Conservation (phyloP, 164 flowering plant species). For the Akebia trifoliata region DNA sequence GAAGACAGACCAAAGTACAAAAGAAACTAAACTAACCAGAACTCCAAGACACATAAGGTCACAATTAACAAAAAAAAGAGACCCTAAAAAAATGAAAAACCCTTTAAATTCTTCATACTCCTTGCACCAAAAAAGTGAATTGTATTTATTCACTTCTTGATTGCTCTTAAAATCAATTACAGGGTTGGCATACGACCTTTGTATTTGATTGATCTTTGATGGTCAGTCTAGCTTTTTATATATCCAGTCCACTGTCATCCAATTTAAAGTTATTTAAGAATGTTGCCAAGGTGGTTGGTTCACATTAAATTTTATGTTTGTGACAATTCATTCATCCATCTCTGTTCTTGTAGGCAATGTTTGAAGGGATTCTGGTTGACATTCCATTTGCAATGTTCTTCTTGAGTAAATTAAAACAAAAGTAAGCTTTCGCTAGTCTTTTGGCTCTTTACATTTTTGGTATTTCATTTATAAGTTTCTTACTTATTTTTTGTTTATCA, state of each 20-base stretch:
- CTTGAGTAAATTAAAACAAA: conserved; percentile 90
- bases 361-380: conserved; percentile 96
- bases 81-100: no score
- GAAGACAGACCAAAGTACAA: no score
- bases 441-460: background rate
- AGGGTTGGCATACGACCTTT: no score
- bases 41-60: no score
- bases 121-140: no score
- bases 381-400: conserved; percentile 97
- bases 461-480: background rate
- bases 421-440: conserved; percentile 45
- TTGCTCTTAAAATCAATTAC: no score
- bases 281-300: background rate
- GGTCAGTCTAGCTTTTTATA: background rate
- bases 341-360: conserved; percentile 71
- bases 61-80: no score
- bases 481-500: no score
- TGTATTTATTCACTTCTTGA: no score
- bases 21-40: no score
- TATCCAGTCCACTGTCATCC: background rate
- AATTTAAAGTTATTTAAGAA: background rate
- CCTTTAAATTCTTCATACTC: no score
- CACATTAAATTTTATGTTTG: background rate
- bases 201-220: no score
- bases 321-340: conserved; percentile 1